These are phyloP conservation scores for Yarrowia sp. DNA, from an alignment of 805 yeast genomes.

Conservation along the genomic window DNA sequence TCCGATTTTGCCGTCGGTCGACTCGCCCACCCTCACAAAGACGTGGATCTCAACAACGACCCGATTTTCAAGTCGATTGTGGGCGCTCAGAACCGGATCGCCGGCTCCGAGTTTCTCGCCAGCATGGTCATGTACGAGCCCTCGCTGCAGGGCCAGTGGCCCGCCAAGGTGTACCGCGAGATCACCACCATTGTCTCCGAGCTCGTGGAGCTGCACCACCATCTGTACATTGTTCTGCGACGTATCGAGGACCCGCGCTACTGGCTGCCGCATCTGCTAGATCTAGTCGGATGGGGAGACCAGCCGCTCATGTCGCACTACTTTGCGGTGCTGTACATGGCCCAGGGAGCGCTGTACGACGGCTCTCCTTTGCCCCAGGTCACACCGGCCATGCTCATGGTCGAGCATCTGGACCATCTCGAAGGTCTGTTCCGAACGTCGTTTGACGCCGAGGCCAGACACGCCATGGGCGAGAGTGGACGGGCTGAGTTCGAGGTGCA, in stretches of 20 bases:
- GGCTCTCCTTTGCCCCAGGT: slow-evolving; percentile 49
- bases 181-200: slow-evolving; percentile 46
- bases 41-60: slow-evolving; percentile 45
- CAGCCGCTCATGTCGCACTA: slow-evolving; percentile 45
- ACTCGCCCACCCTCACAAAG: slow-evolving; percentile 42
- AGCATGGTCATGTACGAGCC: slow-evolving; percentile 48
- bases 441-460: neutral
- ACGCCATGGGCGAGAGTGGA: slow-evolving; percentile 3
- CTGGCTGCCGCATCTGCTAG: slow-evolving; percentile 44
- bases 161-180: slow-evolving; percentile 47
- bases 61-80: slow-evolving; percentile 41
- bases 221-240: slow-evolving; percentile 46
- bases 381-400: slow-evolving; percentile 47
- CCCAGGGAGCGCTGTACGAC: slow-evolving; percentile 46
- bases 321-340: slow-evolving; percentile 49
- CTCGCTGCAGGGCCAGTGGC: slow-evolving; percentile 50
- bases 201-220: slow-evolving; percentile 44
- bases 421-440: slow-evolving; percentile 2
- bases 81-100: slow-evolving; percentile 40
- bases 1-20: slow-evolving; percentile 48
- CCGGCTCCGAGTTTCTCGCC: slow-evolving; percentile 26
- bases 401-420: slow-evolving; percentile 40
- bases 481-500: neutral
- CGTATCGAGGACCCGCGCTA: slow-evolving; percentile 44
- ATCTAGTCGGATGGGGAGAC: slow-evolving; percentile 48